Base-by-base conservation (phyloP, 495 filamentous ascomycete species). In the Daldinia loculata region DNA sequence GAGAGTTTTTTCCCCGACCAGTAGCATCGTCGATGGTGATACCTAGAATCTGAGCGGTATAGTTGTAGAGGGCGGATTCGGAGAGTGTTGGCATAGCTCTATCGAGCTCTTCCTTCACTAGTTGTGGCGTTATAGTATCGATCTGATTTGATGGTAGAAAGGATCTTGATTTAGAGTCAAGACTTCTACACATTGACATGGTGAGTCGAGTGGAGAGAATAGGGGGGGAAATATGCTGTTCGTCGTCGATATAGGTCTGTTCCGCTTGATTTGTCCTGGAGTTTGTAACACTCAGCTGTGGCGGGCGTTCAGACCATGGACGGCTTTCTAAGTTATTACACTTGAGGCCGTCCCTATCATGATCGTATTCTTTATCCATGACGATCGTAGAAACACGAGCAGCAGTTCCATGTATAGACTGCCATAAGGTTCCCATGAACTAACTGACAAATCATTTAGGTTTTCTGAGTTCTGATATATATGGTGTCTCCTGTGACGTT, bases 21-120 rank as follows among this genome's bases (percentile, higher is more conserved):
- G 8, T 56, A 19, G 30, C 24, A 19, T 52, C 24, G 6, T 19
- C 19, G 14, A 38, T 12, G 2, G n/a, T 14, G 24, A 15, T 15
- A 29, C 45, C 50, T 6, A 61, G 4, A 27, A 71, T 66, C 27
- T 41, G 15, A 15, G 52, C 32, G 3, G 68, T 66, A 38, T 71
- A 66, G 6, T 32, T 26, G 43, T 66, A 30, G 5, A 71, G 68
- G 5, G 41, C 26, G 17, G 38, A 43, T 24, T 61, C 30, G 0
- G 56, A 8, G 29, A 71, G 56, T n/a, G 34, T 57, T n/a, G 68
- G 51, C 29, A 71, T 51, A 38, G 50, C 38, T 59, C 38, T 51
- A 29, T n/a, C 53, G 17, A 71, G 51, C 36, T 71, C 68, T 51
- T 61, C 56, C 24, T 66, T 71, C 1, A 66, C 57, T 7, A 52